Evolutionary conservation across 202 grass and related monocot species (phyloP), one percentile per base, ranked within the genome.

Genomic region (Sporobolus alterniflorus): DNA sequence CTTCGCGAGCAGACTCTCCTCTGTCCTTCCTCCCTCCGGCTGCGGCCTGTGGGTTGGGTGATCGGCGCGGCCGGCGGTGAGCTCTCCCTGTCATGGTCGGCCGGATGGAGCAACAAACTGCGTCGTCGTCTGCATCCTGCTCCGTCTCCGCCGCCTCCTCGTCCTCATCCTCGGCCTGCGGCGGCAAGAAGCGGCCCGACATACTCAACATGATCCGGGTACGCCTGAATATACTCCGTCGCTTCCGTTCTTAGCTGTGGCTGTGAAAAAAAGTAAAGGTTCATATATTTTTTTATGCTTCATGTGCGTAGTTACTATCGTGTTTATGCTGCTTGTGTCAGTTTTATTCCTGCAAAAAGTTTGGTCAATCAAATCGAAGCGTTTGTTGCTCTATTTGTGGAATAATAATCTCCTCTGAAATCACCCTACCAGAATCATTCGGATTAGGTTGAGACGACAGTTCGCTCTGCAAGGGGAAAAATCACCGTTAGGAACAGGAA

Each of bases 161-260:
- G 5, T 51, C 48, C 0, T 51, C 48, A 15, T 63, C 91, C 21
- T 76, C 88, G 26, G n/a, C 74, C 28, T 76, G 77, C 83, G 81
- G 69, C 42, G 82, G 61, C 34, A 92, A 72, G 86, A 86, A 71
- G 79, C 91, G 88, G 28, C 70, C 93, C 7, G 91, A 96, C 39
- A 75, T 96, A 80, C 71, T 96, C 33, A 92, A 83, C 82, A 89
- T 99, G 63, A 84, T 99, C 83, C 91, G 92, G 97, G 97, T 99
- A 89, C 44, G 31, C 40, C 47, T 76, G 31, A 59, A 39, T 39
- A n/a, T 16, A 41, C 42, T 22, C 52, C 29, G 21, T 22, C 30
- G 70, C 39, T 33, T 49, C 5, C 33, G 16, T 46, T 68, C 14
- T 20, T 36, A 6, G 26, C 28, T 43, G 39, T 25, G 16, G n/a